Percentiles rank a stretch among this genome's conserved stretches.
Conservation (phyloP, 1,139 yeast species). For the Maudiozyma humilis region DNA sequence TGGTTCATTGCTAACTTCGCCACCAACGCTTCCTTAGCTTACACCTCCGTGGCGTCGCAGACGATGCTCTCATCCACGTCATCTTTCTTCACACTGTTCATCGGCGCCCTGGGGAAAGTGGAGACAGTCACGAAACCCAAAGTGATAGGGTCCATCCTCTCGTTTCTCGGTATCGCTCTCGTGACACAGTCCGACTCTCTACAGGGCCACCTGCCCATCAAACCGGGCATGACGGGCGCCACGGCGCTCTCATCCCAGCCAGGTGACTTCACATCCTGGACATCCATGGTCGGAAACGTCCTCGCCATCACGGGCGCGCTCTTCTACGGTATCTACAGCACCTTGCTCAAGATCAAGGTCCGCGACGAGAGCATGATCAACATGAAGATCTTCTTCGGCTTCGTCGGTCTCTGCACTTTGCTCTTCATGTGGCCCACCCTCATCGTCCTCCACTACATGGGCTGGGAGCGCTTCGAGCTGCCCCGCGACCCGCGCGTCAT, state of each 20-base stretch:
- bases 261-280: constrained; percentile 20
- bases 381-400: constrained; percentile 85
- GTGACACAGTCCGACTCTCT: constrained; percentile 56
- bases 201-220: constrained; percentile 10
- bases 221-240: constrained; percentile 4
- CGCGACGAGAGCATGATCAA: constrained; percentile 66
- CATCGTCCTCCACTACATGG: constrained; percentile 51
- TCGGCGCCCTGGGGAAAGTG: constrained; percentile 67
- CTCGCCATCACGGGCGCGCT: constrained; percentile 79
- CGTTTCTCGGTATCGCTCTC: constrained; percentile 70
- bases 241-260: neutral
- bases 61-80: constrained; percentile 88
- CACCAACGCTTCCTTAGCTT: constrained; percentile 77
- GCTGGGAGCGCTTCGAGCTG: constrained; percentile 60
- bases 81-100: constrained; percentile 78
- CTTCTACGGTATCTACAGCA: constrained; percentile 86
- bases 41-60: constrained; percentile 88
- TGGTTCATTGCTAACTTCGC: constrained; percentile 89
- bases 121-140: constrained; percentile 63
- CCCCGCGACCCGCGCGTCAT: constrained; percentile 53
- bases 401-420: constrained; percentile 79
- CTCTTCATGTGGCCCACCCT: constrained; percentile 79
- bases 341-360: constrained; percentile 65
- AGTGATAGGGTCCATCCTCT: constrained; percentile 57
- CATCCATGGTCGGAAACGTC: constrained; percentile 61